phyloP scores from a whole-genome alignment of 1,284 basidiomycete genomes.

The Malassezia psittaci region DNA sequence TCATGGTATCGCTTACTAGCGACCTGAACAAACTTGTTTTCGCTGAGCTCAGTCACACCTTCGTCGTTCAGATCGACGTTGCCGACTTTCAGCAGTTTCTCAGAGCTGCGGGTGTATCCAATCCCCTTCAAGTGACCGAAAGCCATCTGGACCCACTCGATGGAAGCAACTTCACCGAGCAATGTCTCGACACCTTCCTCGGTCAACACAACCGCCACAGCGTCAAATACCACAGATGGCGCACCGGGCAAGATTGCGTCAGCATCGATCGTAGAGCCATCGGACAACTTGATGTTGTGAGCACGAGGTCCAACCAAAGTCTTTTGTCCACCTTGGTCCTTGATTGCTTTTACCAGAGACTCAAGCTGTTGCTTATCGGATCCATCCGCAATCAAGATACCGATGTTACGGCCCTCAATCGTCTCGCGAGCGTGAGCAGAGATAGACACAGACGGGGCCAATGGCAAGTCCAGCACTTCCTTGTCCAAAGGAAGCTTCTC shows the following conservation, averaged over 20 bases:
- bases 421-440: slow-evolving; percentile 2
- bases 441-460: slow-evolving; percentile 4
- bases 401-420: slow-evolving; percentile 3
- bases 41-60: not conserved
- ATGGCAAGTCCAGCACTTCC: not conserved
- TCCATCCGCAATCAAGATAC: slow-evolving; percentile 5
- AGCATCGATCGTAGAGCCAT: slow-evolving; percentile 3
- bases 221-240: slow-evolving; percentile 9
- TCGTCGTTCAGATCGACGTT: not conserved
- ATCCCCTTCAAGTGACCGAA: slow-evolving; percentile 13
- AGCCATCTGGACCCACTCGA: slow-evolving; percentile 6
- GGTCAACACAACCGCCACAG: slow-evolving; percentile 2
- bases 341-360: not conserved
- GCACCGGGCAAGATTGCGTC: slow-evolving; percentile 2
- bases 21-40: not conserved
- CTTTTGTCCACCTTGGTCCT: not conserved
- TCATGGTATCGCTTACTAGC: slow-evolving; percentile 3
- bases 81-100: slow-evolving; percentile 7
- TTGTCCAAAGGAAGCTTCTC: not conserved
- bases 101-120: not conserved
- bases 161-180: not conserved
- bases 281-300: not conserved
- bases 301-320: not conserved
- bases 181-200: not conserved
- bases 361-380: not conserved